Conservation (phyloP, 257 asterid genomes). For the Solanum virginianum region DNA sequence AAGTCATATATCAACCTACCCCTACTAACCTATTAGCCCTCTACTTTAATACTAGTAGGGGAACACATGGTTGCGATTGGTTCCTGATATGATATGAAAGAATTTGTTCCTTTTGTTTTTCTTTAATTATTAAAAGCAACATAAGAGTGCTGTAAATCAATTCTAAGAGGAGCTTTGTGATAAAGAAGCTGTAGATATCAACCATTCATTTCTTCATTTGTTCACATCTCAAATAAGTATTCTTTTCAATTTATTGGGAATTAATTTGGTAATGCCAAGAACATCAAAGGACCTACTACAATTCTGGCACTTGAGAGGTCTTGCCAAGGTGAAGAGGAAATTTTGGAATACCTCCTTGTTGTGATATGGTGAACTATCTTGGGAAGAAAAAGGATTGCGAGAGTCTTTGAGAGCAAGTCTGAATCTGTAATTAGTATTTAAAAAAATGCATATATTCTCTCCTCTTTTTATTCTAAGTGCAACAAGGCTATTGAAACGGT, state of each 20-base stretch:
- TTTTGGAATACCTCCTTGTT: not conserved
- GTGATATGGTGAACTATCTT: not conserved
- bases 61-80: not conserved
- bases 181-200: too few relatives aligned
- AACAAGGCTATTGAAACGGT: not conserved
- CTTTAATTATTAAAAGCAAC: not conserved
- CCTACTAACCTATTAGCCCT: too few relatives aligned
- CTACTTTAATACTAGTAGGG: not conserved
- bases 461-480: not conserved
- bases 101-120: not conserved
- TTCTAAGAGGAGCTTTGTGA: not conserved
- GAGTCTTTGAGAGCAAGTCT: not conserved
- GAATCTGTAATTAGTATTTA: not conserved
- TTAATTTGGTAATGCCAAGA: not conserved
- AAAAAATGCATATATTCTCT: not conserved
- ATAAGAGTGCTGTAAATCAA: not conserved
- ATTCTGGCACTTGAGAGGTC: not conserved
- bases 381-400: not conserved
- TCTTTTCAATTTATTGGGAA: not conserved
- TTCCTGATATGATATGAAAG: not conserved
- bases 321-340: not conserved
- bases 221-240: not conserved
- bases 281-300: not conserved
- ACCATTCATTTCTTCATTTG: too few relatives aligned
- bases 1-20: too few relatives aligned